These are phyloP conservation scores for Papiliotrema terrestris DNA, from an alignment of 1,284 basidiomycete genomes.

Conservation along the genomic window DNA sequence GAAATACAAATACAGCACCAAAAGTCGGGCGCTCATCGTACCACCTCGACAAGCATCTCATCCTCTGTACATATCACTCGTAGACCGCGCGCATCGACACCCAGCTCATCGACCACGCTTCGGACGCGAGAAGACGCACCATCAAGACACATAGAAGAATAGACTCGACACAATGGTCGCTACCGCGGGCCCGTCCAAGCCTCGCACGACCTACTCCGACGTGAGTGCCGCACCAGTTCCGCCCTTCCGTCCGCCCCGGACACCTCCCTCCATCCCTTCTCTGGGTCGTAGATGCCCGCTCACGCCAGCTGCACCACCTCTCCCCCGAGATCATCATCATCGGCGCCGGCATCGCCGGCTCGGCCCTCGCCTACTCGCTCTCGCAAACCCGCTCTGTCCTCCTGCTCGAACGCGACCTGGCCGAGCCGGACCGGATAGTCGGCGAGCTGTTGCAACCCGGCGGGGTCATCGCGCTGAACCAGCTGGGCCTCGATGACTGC, in stretches of 20 bases:
- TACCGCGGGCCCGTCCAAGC: constrained; percentile 3
- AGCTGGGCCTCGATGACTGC: constrained; percentile 64
- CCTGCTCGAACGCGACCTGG: constrained; percentile 80
- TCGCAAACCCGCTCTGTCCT: constrained; percentile 58
- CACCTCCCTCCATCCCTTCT: background rate
- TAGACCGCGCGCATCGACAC: too few relatives aligned
- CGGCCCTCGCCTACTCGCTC: constrained; percentile 57
- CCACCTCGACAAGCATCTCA: background rate
- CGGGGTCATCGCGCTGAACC: constrained; percentile 71
- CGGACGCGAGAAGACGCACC: background rate
- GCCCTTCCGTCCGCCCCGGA: background rate
- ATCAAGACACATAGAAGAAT: background rate
- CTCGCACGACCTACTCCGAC: background rate
- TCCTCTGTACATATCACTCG: background rate
- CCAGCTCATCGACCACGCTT: too few relatives aligned
- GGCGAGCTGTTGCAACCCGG: constrained; percentile 96
- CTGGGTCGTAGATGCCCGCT: background rate
- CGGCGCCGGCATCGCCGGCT: constrained; percentile 84
- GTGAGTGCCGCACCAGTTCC: background rate
- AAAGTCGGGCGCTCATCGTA: background rate
- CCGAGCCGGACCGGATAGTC: constrained; percentile 93
- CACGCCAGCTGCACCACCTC: constrained; percentile 25
- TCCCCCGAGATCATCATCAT: constrained; percentile 63
- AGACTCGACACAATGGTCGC: background rate
- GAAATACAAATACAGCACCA: background rate